phyloP scores from a whole-genome alignment of 257 asterid genomes.

The Scutellaria galericulata region DNA sequence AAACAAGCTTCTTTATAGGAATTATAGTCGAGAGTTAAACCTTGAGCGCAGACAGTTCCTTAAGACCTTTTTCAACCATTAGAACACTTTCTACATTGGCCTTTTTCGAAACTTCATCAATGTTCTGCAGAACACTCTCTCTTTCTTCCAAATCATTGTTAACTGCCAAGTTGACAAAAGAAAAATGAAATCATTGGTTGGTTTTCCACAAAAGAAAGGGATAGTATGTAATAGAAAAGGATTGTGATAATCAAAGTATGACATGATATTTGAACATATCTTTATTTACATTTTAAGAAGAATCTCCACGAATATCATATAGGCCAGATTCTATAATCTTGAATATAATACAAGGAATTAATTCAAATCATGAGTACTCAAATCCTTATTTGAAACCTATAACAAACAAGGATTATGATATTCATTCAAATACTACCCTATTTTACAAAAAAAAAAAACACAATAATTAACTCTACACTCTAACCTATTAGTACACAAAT shows the following conservation, averaged over 20 bases:
- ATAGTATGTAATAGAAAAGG: neutral
- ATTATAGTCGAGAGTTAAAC: constrained; percentile 41
- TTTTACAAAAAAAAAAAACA: too few relatives aligned
- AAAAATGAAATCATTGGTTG: constrained; percentile 8
- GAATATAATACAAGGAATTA: too few relatives aligned
- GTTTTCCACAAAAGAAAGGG: too few relatives aligned
- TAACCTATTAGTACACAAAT: too few relatives aligned
- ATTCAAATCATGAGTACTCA: too few relatives aligned
- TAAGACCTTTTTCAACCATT: constrained; percentile 86
- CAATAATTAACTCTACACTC: too few relatives aligned
- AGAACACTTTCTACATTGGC: constrained; percentile 87
- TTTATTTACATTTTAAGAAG: neutral
- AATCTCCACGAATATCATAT: too few relatives aligned
- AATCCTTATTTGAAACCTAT: too few relatives aligned
- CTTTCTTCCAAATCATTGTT: constrained; percentile 68
- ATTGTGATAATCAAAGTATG: neutral
- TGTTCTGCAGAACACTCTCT: constrained; percentile 44
- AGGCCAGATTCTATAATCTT: too few relatives aligned
- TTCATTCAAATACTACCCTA: too few relatives aligned
- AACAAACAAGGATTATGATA: too few relatives aligned
- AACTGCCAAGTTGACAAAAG: constrained; percentile 48
- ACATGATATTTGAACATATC: neutral
- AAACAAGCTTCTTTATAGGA: neutral
- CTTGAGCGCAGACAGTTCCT: constrained; percentile 81
- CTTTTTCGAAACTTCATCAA: constrained; percentile 51